These are phyloP conservation scores for Astrothelium subdiscretum DNA, from an alignment of 495 filamentous ascomycete species.

Conservation along the genomic window DNA sequence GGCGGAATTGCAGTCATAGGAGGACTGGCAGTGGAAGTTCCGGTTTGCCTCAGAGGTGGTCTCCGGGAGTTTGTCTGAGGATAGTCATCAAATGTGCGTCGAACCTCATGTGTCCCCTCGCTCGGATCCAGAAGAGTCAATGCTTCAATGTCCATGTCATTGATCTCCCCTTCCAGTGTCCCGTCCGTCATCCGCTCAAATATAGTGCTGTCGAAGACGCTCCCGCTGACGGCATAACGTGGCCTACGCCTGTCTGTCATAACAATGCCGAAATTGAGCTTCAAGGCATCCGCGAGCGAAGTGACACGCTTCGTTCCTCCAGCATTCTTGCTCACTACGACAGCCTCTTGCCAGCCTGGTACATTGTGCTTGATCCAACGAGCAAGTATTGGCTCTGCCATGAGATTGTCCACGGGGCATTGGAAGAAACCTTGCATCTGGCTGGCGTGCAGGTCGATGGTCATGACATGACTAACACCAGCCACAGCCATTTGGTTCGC, in stretches of 20 bases:
- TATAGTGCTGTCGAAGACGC: constrained; percentile 55
- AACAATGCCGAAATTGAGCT: constrained; percentile 94
- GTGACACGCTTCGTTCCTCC: constrained; percentile 95
- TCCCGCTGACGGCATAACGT: constrained; percentile 31
- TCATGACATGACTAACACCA: constrained; percentile 94
- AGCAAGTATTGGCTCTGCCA: constrained; percentile 91
- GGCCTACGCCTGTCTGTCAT: constrained; percentile 77
- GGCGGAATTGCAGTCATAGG: constrained; percentile 1
- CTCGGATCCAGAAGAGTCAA: not conserved
- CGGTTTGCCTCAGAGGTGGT: not conserved
- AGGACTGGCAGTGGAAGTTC: not conserved
- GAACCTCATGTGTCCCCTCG: not conserved
- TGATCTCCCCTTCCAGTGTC: constrained; percentile 15
- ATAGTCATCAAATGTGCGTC: not conserved
- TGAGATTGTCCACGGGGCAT: constrained; percentile 93
- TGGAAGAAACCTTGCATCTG: constrained; percentile 99
- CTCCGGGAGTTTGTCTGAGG: not conserved
- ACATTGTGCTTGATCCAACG: constrained; percentile 91
- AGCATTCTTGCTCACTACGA: constrained; percentile 96
- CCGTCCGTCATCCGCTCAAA: constrained; percentile 30
- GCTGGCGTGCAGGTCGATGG: constrained; percentile 79
- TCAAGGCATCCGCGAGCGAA: constrained; percentile 89
- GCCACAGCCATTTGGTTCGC: constrained; percentile 89
- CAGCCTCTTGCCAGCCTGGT: constrained; percentile 73
- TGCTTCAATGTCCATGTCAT: not conserved